Conservation (phyloP, 148 eudicot genomes). For the Suaeda aralocaspica region DNA sequence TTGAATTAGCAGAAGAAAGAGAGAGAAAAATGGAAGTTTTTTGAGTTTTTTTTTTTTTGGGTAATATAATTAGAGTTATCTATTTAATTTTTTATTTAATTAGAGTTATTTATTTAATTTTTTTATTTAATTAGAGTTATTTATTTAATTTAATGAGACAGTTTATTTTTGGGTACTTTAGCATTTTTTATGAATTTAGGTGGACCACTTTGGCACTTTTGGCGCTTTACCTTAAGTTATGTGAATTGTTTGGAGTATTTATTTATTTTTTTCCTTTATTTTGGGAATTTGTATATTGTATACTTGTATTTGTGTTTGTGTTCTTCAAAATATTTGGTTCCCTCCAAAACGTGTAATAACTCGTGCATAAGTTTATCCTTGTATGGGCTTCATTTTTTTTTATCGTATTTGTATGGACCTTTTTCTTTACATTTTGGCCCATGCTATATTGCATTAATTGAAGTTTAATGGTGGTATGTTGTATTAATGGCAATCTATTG, state of each 20-base stretch:
- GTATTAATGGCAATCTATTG: too few relatives aligned
- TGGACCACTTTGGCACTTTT: conserved; percentile 27
- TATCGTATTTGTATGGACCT: too few relatives aligned
- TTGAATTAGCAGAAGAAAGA: conserved; percentile 23
- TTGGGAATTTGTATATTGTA: not conserved
- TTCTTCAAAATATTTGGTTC: not conserved
- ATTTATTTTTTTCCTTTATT: not conserved
- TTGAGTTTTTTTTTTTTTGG: not conserved
- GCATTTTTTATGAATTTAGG: conserved; percentile 1
- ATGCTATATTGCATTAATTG: too few relatives aligned
- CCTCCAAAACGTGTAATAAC: conserved; percentile 7
- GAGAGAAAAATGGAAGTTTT: conserved; percentile 2
- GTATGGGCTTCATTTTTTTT: too few relatives aligned
- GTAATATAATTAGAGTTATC: conserved; percentile 3
- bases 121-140: not conserved
- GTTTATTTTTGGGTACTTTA: conserved; percentile 12
- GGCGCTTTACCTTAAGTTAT: too few relatives aligned
- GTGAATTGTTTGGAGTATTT: too few relatives aligned
- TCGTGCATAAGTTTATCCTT: too few relatives aligned
- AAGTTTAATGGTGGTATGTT: too few relatives aligned
- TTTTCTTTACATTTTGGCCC: too few relatives aligned
- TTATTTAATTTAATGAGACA: conserved; percentile 14
- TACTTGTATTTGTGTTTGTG: too few relatives aligned
- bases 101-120: not conserved
- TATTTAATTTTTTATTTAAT: too few relatives aligned